A percentile compares a stretch with the other conserved stretches of the same genome.
phyloP scores from a whole-genome alignment of 768 basidiomycete genomes.

The Boletus sp. region DNA sequence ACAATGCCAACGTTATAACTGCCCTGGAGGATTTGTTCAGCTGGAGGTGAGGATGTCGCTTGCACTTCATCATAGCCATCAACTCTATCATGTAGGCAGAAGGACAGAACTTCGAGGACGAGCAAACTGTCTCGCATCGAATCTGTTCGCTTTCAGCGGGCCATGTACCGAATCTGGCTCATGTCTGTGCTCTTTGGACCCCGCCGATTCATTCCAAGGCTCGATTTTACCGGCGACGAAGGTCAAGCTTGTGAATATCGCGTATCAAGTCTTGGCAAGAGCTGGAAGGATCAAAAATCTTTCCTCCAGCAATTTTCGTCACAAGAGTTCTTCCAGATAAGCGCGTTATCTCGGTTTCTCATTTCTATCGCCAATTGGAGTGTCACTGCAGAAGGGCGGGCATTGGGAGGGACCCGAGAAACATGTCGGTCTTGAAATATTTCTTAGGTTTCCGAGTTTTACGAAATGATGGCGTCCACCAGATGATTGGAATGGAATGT shows the following conservation, averaged over 20 bases:
- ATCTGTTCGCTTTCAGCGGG: slow-evolving; percentile 30
- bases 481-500: slow-evolving; percentile 3
- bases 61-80: too few relatives aligned
- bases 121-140: slow-evolving; percentile 32
- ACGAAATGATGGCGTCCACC: background rate
- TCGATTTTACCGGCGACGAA: background rate
- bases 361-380: background rate
- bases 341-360: background rate
- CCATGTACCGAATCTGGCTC: slow-evolving; percentile 31
- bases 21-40: slow-evolving; percentile 39
- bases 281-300: background rate
- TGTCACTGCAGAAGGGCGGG: background rate
- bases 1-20: slow-evolving; percentile 23
- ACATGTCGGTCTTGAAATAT: too few relatives aligned
- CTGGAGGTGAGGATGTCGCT: slow-evolving; percentile 31
- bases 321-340: slow-evolving; percentile 4
- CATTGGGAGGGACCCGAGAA: background rate
- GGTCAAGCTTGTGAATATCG: too few relatives aligned
- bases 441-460: too few relatives aligned
- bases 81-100: slow-evolving; percentile 13
- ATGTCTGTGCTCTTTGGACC: slow-evolving; percentile 13
- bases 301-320: slow-evolving; percentile 1
- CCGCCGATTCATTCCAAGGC: background rate
- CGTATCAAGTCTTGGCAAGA: background rate
- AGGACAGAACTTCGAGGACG: slow-evolving; percentile 30